Evolutionary conservation across 148 eudicot genomes (phyloP).

Genomic region (Pharnaceum exiguum): DNA sequence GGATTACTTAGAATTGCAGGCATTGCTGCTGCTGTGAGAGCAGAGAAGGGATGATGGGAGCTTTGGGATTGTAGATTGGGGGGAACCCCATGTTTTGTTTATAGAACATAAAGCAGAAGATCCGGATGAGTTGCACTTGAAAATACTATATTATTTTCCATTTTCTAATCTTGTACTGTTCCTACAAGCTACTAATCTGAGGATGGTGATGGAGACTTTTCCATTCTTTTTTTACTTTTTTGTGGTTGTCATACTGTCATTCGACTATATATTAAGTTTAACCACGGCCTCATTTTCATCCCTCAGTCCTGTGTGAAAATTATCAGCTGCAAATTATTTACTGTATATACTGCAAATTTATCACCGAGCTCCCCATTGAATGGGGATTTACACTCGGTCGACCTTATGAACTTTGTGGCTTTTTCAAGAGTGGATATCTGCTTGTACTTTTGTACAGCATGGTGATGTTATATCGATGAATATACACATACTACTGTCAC

Average conservation of each 20-base stretch:
- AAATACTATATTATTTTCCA: slow-evolving; percentile 18
- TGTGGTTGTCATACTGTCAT: background rate
- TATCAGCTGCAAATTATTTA: no score
- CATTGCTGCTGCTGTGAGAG: slow-evolving; percentile 37
- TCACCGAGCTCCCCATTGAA: slow-evolving; percentile 1
- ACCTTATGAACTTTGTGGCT: background rate
- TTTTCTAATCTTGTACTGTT: background rate
- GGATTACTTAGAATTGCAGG: slow-evolving; percentile 47
- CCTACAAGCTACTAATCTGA: slow-evolving; percentile 26
- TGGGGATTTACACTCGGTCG: background rate
- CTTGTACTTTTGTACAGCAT: slow-evolving; percentile 2
- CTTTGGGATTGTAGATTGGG: slow-evolving; percentile 75
- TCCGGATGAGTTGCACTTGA: slow-evolving; percentile 44
- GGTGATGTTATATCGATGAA: slow-evolving; percentile 4
- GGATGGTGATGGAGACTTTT: slow-evolving; percentile 34
- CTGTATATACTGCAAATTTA: background rate
- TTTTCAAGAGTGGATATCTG: background rate
- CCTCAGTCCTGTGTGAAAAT: no score
- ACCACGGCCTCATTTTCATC: no score
- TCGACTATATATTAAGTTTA: no score
- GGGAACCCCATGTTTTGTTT: slow-evolving; percentile 96
- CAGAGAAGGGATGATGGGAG: slow-evolving; percentile 21
- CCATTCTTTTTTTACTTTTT: slow-evolving; percentile 12
- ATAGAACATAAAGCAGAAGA: slow-evolving; percentile 45
- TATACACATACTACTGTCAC: background rate